A percentile compares a stretch with the other conserved stretches of the same genome.
Conservation (phyloP, 2,329 filamentous ascomycete species). For the Fusarium cicatricum region DNA sequence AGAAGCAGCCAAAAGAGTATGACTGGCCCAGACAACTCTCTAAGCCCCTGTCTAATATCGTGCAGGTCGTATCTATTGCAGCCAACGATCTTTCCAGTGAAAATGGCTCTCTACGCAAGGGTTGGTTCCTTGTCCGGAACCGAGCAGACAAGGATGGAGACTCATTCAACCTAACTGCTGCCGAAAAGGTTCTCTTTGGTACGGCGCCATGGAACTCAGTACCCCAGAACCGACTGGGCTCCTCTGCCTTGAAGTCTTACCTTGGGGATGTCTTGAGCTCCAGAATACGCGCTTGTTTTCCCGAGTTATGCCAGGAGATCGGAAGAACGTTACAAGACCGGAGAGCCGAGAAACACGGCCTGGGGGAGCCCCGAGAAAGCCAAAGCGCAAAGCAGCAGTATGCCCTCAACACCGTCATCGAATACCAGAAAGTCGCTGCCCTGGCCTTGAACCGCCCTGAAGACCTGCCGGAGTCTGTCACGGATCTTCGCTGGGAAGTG, state of each 20-base stretch:
- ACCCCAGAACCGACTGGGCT: slow-evolving; percentile 38
- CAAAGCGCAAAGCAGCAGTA: slow-evolving; percentile 39
- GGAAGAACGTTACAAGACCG: slow-evolving; percentile 27
- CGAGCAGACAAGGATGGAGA: slow-evolving; percentile 35
- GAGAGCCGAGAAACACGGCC: not conserved
- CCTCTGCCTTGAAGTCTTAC: slow-evolving; percentile 41
- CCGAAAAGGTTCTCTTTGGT: slow-evolving; percentile 43
- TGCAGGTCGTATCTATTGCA: slow-evolving; percentile 26
- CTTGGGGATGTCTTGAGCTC: slow-evolving; percentile 45
- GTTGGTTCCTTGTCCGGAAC: slow-evolving; percentile 51
- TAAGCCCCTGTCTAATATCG: slow-evolving; percentile 3
- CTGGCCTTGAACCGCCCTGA: slow-evolving; percentile 41
- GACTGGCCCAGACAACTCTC: fast-evolving
- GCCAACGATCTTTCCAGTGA: slow-evolving; percentile 3
- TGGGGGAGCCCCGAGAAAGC: slow-evolving; percentile 42
- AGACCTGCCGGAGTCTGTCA: slow-evolving; percentile 12
- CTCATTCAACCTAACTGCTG: slow-evolving; percentile 38
- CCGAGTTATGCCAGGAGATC: slow-evolving; percentile 39
- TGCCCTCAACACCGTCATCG: slow-evolving; percentile 33
- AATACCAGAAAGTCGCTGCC: slow-evolving; percentile 32
- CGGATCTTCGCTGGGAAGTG: slow-evolving; percentile 41
- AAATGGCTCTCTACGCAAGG: slow-evolving; percentile 17
- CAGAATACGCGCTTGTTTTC: slow-evolving; percentile 48
- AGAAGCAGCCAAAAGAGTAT: slow-evolving; percentile 15
- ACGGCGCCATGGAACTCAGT: slow-evolving; percentile 42